Evolutionary conservation across 2,329 filamentous ascomycete species (phyloP).

Genomic region (Verticillium zaregamsianum): DNA sequence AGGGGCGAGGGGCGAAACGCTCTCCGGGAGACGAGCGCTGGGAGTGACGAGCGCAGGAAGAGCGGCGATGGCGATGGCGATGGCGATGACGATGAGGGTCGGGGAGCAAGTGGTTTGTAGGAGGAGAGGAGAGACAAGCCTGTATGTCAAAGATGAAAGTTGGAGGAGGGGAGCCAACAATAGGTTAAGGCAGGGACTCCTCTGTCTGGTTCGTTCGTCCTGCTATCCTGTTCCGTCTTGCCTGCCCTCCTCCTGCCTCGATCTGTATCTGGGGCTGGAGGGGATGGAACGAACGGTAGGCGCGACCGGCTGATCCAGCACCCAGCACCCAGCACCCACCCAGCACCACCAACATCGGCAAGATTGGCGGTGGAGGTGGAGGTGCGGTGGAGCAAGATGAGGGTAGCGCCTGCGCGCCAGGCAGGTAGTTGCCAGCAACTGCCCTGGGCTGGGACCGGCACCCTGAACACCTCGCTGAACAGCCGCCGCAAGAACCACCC

Average conservation of each 20-base stretch:
- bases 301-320: not conserved
- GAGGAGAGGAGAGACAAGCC: conserved; percentile 2
- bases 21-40: too few relatives aligned
- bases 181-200: conserved; percentile 8
- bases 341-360: not conserved
- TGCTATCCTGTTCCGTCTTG: not conserved
- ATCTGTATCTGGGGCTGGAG: not conserved
- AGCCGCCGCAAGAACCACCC: not conserved
- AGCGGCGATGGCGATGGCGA: not conserved
- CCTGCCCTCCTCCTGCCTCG: not conserved
- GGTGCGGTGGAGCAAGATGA: not conserved
- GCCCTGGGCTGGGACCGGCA: not conserved
- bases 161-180: conserved; percentile 7
- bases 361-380: not conserved
- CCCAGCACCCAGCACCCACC: not conserved
- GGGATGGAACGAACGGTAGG: not conserved
- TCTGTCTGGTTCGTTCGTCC: too few relatives aligned
- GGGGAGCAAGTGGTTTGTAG: not conserved
- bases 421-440: not conserved
- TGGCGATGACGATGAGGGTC: not conserved
- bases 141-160: conserved; percentile 1
- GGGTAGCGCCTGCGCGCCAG: not conserved
- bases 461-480: not conserved
- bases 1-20: not conserved
- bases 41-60: not conserved